Conservation (phyloP, 2,329 filamentous ascomycete genomes). For the Botrytis elliptica region DNA sequence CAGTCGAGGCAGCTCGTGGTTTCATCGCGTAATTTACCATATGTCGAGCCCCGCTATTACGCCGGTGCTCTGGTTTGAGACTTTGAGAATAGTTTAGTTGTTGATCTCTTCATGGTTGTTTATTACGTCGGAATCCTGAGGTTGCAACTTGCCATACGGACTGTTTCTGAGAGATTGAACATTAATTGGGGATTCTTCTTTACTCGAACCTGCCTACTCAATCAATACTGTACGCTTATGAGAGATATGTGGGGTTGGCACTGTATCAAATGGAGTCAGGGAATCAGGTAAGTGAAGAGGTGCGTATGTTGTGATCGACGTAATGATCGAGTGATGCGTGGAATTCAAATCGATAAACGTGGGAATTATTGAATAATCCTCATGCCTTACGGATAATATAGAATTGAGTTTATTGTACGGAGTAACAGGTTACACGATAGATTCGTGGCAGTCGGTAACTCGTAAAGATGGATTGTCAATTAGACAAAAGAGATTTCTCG, state of each 20-base stretch:
- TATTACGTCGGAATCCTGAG: neutral
- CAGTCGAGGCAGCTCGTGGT: neutral
- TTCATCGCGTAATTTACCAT: neutral
- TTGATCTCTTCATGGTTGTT: constrained; percentile 1
- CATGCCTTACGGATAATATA: neutral
- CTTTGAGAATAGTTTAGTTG: neutral
- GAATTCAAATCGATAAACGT: neutral
- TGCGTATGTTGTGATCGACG: neutral
- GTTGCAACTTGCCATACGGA: neutral
- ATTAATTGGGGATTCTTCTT: neutral
- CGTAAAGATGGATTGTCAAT: neutral
- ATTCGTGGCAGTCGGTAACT: constrained; percentile 7
- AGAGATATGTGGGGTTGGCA: neutral
- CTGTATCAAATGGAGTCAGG: neutral
- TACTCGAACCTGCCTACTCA: neutral
- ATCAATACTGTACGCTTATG: neutral
- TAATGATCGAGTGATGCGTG: neutral
- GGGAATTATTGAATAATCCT: neutral
- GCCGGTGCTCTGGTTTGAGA: constrained; percentile 6
- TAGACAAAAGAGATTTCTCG: neutral
- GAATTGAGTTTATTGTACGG: neutral
- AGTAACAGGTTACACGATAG: neutral
- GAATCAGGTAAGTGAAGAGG: neutral
- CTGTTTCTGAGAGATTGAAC: neutral
- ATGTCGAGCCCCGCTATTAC: neutral